Conservation (phyloP, 140 eudicot genomes). For the Erigeron philadelphicus region DNA sequence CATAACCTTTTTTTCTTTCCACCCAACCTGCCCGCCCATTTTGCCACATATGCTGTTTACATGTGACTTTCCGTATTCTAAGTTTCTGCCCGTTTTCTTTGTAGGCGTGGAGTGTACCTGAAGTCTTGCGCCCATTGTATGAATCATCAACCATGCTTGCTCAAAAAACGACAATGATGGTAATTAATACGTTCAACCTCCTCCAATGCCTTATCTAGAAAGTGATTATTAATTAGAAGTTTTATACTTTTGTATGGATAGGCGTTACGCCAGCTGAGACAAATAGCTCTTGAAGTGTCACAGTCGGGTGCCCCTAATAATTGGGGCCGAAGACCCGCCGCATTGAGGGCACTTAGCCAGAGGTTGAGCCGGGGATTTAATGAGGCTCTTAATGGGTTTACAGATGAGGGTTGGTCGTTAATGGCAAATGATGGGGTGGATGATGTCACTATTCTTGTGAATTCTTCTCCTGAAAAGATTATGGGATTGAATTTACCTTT, state of each 20-base stretch:
- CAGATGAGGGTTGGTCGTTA: conserved; percentile 83
- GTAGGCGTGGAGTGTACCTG: conserved; percentile 70
- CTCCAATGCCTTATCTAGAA: not conserved
- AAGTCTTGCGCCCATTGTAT: conserved; percentile 66
- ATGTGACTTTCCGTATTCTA: too few species aligned
- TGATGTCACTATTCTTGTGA: conserved; percentile 67
- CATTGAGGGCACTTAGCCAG: conserved; percentile 69
- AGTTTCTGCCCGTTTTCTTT: not conserved
- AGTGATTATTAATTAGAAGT: not conserved
- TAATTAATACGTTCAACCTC: conserved; percentile 8
- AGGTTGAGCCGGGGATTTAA: conserved; percentile 75
- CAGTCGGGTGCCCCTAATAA: conserved; percentile 32
- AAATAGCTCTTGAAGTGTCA: conserved; percentile 61
- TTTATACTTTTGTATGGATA: conserved; percentile 14
- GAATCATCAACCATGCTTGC: conserved; percentile 69
- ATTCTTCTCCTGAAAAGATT: conserved; percentile 45
- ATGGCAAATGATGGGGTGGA: conserved; percentile 66
- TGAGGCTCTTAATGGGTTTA: conserved; percentile 86
- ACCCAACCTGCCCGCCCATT: too few species aligned
- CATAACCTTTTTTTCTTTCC: too few species aligned
- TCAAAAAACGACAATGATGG: conserved; percentile 64
- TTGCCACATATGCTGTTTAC: too few species aligned
- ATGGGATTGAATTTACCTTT: conserved; percentile 34
- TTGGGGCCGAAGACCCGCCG: conserved; percentile 58
- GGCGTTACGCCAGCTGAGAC: conserved; percentile 72